Evolutionary conservation across 495 filamentous ascomycete genomes (phyloP).

Genomic region (Penicillium pulvis): DNA sequence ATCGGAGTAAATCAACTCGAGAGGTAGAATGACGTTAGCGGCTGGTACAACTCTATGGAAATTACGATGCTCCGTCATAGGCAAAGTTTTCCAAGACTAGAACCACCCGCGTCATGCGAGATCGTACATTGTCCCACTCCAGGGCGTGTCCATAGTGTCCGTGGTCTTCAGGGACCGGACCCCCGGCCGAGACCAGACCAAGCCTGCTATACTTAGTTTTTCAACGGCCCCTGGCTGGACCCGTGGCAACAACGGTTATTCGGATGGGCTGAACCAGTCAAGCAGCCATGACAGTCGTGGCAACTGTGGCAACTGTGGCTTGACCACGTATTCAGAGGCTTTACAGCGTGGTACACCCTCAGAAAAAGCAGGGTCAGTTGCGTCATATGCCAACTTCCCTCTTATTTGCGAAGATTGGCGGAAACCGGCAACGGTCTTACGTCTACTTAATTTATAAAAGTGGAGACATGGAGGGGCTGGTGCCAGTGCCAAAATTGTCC

Average conservation of each 20-base stretch:
- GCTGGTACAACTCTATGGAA: slow-evolving; percentile 13
- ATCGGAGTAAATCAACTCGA: slow-evolving; percentile 6
- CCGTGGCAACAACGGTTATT: slow-evolving; percentile 23
- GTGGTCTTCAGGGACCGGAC: neutral
- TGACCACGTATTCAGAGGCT: neutral
- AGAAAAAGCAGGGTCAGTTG: slow-evolving; percentile 13
- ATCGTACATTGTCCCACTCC: slow-evolving; percentile 9
- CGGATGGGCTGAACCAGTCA: slow-evolving; percentile 23
- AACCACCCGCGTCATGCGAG: slow-evolving; percentile 18
- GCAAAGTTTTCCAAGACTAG: neutral
- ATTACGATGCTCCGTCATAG: slow-evolving; percentile 6
- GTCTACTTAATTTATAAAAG: slow-evolving; percentile 32
- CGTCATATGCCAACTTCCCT: slow-evolving; percentile 18
- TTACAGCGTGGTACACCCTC: neutral
- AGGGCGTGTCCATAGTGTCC: neutral
- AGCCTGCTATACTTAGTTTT: neutral
- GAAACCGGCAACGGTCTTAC: slow-evolving; percentile 20
- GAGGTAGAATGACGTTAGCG: slow-evolving; percentile 33
- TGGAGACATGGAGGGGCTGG: slow-evolving; percentile 11
- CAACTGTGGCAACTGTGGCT: slow-evolving; percentile 2
- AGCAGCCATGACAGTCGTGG: neutral
- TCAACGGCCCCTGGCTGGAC: slow-evolving; percentile 4
- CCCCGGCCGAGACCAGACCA: neutral
- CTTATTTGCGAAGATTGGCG: neutral
- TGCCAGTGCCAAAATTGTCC: slow-evolving; percentile 18